Evolutionary conservation across 768 basidiomycete species (phyloP).

Genomic region (Dioszegia crocea): DNA sequence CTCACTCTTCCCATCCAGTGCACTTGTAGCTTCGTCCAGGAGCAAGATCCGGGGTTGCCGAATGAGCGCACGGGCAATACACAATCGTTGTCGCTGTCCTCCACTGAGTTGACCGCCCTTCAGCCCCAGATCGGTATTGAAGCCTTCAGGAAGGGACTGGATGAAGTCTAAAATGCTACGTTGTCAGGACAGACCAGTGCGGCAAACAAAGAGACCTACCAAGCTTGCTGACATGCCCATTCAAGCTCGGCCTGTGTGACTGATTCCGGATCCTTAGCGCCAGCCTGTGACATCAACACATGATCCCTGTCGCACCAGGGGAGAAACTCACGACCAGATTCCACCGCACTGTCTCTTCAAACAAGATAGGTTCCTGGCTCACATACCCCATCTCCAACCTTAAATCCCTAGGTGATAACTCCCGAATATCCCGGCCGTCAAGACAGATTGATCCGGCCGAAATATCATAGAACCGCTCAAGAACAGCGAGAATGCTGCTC

Average conservation of each 20-base stretch:
- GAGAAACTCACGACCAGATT: constrained; percentile 29
- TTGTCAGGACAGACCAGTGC: background rate
- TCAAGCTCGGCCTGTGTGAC: constrained; percentile 26
- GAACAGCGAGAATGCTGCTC: constrained; percentile 38
- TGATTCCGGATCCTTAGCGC: constrained; percentile 13
- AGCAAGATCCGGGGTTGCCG: constrained; percentile 44
- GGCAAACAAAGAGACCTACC: constrained; percentile 11
- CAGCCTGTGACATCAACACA: constrained; percentile 11
- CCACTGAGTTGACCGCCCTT: constrained; percentile 44
- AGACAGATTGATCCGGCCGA: constrained; percentile 32
- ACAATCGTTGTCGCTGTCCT: constrained; percentile 46
- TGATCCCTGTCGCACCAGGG: background rate
- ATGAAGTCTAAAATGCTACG: constrained; percentile 33
- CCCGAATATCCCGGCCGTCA: constrained; percentile 41
- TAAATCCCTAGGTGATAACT: constrained; percentile 30
- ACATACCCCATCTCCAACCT: constrained; percentile 43
- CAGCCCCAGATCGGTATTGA: constrained; percentile 44
- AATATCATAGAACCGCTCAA: constrained; percentile 47
- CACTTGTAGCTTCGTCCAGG: constrained; percentile 42
- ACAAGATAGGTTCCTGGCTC: constrained; percentile 46
- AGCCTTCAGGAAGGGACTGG: constrained; percentile 28
- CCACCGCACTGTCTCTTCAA: constrained; percentile 43
- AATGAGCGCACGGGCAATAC: constrained; percentile 46
- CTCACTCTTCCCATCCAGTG: constrained; percentile 43
- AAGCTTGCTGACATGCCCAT: constrained; percentile 28